These are phyloP conservation scores for Penicillium macrosclerotiorum DNA, from an alignment of 495 filamentous ascomycete genomes.

Conservation along the genomic window DNA sequence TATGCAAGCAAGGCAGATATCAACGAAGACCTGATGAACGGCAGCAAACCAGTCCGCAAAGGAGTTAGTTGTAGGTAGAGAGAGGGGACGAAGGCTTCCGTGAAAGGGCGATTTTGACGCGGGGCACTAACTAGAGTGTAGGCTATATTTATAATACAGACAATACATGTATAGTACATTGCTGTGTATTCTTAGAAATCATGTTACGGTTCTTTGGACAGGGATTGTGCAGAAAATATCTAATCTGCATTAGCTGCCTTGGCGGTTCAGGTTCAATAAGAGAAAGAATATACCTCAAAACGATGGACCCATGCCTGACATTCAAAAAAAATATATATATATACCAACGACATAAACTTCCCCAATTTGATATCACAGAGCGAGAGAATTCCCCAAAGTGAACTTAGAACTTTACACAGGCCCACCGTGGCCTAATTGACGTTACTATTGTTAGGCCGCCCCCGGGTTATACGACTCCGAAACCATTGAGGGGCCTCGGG, in stretches of 20 bases:
- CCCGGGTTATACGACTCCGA: too few species aligned
- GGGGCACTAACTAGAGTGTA: neutral
- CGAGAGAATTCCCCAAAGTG: too few species aligned
- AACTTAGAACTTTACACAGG: too few species aligned
- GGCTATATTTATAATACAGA: neutral
- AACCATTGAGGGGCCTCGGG: too few species aligned
- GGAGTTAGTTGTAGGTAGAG: neutral
- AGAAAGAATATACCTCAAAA: neutral
- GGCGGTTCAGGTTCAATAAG: neutral
- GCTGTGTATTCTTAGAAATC: neutral
- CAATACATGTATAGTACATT: neutral
- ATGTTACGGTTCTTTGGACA: neutral
- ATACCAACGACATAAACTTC: too few species aligned
- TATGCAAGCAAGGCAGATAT: neutral
- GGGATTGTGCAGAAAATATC: neutral
- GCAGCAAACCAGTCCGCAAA: conserved; percentile 1
- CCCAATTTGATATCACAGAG: too few species aligned
- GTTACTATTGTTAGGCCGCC: too few species aligned
- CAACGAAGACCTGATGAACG: neutral
- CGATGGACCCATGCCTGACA: too few species aligned
- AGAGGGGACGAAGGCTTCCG: neutral
- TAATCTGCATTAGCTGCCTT: neutral
- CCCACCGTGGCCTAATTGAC: too few species aligned
- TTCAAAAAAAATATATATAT: too few species aligned
- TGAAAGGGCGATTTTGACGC: neutral